Percentiles rank a stretch among this genome's conserved stretches.
phyloP scores from a whole-genome alignment of 306 rosid species.

The Lathyrus sativus region DNA sequence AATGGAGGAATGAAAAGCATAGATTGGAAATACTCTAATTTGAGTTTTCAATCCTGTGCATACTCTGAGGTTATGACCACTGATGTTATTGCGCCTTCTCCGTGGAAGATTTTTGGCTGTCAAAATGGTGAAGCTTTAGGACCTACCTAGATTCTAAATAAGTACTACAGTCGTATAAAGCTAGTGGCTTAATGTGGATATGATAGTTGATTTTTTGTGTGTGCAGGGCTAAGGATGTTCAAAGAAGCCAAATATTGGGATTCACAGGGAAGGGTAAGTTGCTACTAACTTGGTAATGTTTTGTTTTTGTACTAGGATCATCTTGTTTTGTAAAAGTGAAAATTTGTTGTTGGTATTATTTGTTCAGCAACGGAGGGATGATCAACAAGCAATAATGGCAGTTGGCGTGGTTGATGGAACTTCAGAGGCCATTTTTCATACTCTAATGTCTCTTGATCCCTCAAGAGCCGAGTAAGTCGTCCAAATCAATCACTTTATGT shows the following conservation, averaged over 20 bases:
- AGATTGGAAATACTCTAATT: constrained; percentile 52
- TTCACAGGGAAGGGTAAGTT: constrained; percentile 61
- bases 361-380: constrained; percentile 70
- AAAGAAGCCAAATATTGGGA: constrained; percentile 80
- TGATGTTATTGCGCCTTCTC: constrained; percentile 86
- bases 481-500: not conserved
- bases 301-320: not conserved
- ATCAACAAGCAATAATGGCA: constrained; percentile 90
- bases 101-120: constrained; percentile 94
- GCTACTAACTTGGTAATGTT: constrained; percentile 17
- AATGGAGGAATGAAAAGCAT: constrained; percentile 54
- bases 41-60: constrained; percentile 48
- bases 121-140: constrained; percentile 67
- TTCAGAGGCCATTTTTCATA: constrained; percentile 79
- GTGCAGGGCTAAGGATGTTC: constrained; percentile 81
- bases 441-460: constrained; percentile 83
- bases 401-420: constrained; percentile 81
- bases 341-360: constrained; percentile 1
- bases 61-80: constrained; percentile 65
- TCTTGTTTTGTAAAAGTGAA: constrained; percentile 12
- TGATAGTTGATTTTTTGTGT: constrained; percentile 31
- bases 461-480: constrained; percentile 83
- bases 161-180: constrained; percentile 30
- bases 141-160: constrained; percentile 11
- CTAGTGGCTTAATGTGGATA: constrained; percentile 20